Evolutionary conservation across 305 asterid species (phyloP).

Genomic region (Solanum hybrid): DNA sequence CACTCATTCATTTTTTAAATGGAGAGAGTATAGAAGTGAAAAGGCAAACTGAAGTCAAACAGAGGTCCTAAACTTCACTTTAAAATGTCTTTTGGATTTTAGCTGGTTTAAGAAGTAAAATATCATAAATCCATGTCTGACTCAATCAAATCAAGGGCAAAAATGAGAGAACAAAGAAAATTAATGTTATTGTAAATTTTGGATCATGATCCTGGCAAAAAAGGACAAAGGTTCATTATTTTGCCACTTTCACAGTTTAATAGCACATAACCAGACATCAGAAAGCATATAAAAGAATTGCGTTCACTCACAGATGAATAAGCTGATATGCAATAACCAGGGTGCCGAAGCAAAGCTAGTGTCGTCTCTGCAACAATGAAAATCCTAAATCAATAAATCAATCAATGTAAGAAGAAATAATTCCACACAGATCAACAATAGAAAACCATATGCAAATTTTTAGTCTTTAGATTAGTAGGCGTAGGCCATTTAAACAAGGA

Average conservation of each 20-base stretch:
- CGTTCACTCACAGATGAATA: conserved; percentile 65
- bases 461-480: background rate
- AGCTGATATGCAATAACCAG: conserved; percentile 82
- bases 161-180: background rate
- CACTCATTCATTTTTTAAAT: background rate
- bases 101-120: background rate
- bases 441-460: background rate
- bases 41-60: background rate
- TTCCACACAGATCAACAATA: background rate
- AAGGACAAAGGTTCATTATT: background rate
- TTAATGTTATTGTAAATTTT: background rate
- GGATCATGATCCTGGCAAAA: background rate
- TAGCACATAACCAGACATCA: background rate
- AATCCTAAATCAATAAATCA: background rate
- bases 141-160: background rate
- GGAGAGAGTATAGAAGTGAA: background rate
- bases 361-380: conserved; percentile 63
- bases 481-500: background rate
- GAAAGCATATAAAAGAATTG: background rate
- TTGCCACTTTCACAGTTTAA: background rate
- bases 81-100: background rate
- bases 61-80: background rate
- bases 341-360: conserved; percentile 82
- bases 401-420: background rate
- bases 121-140: background rate